These are phyloP conservation scores for Russula sp. DNA, from an alignment of 768 basidiomycete genomes.

Conservation along the genomic window DNA sequence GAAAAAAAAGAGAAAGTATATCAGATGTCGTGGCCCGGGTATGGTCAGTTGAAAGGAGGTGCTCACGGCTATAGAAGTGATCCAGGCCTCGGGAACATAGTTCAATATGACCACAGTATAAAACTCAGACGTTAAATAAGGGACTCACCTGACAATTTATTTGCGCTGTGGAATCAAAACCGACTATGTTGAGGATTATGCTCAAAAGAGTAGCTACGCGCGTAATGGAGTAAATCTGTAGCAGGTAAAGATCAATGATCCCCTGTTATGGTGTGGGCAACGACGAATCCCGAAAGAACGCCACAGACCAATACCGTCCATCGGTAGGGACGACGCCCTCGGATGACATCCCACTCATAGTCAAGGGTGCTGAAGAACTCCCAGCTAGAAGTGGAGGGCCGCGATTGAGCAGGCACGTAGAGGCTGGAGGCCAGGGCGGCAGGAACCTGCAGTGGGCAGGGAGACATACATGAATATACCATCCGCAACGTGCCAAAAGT, in stretches of 20 bases:
- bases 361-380: conserved; percentile 7
- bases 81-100: neutral
- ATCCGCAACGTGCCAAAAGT: conserved; percentile 10
- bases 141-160: conserved; percentile 13
- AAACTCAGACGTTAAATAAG: neutral
- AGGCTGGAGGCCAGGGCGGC: neutral
- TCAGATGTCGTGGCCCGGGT: neutral
- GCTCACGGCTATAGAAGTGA: neutral
- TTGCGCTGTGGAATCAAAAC: neutral
- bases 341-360: conserved; percentile 12
- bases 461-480: conserved; percentile 13
- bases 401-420: neutral
- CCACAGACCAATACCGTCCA: conserved; percentile 16
- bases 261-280: neutral
- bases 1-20: neutral
- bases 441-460: neutral
- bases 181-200: conserved; percentile 7
- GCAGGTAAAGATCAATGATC: neutral
- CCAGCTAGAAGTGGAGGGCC: neutral
- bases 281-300: neutral
- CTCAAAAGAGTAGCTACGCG: conserved; percentile 1
- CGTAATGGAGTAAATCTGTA: conserved; percentile 13
- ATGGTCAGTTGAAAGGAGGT: neutral
- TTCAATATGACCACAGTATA: neutral
- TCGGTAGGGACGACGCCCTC: conserved; percentile 13